Base-by-base conservation (phyloP, 805 yeast species). In the Yamadazyma philogaea region DNA sequence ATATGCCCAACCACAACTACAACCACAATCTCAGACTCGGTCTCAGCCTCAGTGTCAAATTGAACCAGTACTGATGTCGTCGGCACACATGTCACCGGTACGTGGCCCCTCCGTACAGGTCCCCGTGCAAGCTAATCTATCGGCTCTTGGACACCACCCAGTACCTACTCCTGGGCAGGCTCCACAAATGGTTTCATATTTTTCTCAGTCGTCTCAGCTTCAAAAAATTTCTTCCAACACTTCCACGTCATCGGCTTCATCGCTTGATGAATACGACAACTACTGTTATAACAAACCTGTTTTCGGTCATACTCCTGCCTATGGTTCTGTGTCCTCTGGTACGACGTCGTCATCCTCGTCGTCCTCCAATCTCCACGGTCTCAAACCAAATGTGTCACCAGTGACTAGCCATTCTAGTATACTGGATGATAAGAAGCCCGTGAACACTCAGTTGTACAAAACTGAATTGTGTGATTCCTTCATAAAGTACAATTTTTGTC, bases 401-500 rank as follows among this genome's bases (percentile, higher is more conserved):
- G 18, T 30, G 3, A 15, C 33, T 15, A 30, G 33, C 18, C n/a
- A 30, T 8, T 15, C 18, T 16, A 30, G 33, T 30, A 16, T 30
- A 4, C 24, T 20, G 14, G 52, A 46, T 28, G 50, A 46, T 22
- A 49, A 50, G 34, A 54, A 52, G 36, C 50, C 55, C 30, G 60
- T 75, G 42, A 77, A 82, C 60, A 81, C 86, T 24, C 84, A 78
- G 50, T 72, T 89, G 30, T 89, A 87, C 76, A 89, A 89, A 66
- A 90, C 97, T 0, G 97, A 89, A 63, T 72, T 90, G 43, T 89
- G 97, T 63, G 84, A 82, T 30, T 82, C 90, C 19, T 89, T 74
- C 59, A 77, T 80, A 57, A 79, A 77, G 53, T 75, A 79, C 50
- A 80, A 81, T 18, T 50, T 57, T 10, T 89, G 97, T 61, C 96